phyloP scores from a whole-genome alignment of 2,329 filamentous ascomycete species.

The Scorias spongiosa region DNA sequence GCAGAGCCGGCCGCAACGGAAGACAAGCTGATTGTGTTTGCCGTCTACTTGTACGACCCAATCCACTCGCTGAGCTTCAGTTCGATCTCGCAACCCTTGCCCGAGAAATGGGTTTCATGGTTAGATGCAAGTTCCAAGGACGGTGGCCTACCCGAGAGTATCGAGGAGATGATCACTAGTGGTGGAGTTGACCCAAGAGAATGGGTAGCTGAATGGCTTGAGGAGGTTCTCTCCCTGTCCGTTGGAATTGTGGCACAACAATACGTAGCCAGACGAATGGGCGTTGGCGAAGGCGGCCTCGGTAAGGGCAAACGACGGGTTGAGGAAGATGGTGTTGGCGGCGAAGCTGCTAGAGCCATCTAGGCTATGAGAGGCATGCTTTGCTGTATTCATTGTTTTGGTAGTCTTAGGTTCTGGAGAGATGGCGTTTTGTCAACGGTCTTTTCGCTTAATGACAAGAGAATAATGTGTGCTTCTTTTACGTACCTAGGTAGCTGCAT shows the following conservation, averaged over 20 bases:
- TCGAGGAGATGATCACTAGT: slow-evolving; percentile 62
- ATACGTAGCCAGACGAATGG: slow-evolving; percentile 91
- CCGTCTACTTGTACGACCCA: slow-evolving; percentile 70
- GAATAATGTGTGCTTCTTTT: too few relatives aligned
- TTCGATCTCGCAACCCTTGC: slow-evolving; percentile 67
- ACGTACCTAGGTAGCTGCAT: too few relatives aligned
- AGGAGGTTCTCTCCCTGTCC: slow-evolving; percentile 64
- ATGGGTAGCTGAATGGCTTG: slow-evolving; percentile 96
- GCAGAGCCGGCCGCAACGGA: slow-evolving; percentile 31
- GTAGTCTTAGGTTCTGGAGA: too few relatives aligned
- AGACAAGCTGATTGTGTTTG: slow-evolving; percentile 56
- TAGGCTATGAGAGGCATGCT: slow-evolving; percentile 3
- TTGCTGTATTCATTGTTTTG: too few relatives aligned
- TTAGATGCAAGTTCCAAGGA: slow-evolving; percentile 51
- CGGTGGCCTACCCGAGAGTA: slow-evolving; percentile 55
- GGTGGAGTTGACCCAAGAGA: slow-evolving; percentile 79
- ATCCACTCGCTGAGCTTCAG: slow-evolving; percentile 82
- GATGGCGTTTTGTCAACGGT: too few relatives aligned
- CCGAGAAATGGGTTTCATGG: slow-evolving; percentile 79
- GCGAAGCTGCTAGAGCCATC: slow-evolving; percentile 43
- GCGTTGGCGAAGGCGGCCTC: slow-evolving; percentile 68
- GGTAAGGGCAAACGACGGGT: slow-evolving; percentile 42
- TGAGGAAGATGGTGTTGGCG: slow-evolving; percentile 39
- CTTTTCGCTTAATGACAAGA: too few relatives aligned
- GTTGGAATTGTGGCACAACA: slow-evolving; percentile 82